Evolutionary conservation across 179 eudicot genomes (phyloP), one percentile per base, ranked within the genome.

Genomic region (Drosera spatulata): DNA sequence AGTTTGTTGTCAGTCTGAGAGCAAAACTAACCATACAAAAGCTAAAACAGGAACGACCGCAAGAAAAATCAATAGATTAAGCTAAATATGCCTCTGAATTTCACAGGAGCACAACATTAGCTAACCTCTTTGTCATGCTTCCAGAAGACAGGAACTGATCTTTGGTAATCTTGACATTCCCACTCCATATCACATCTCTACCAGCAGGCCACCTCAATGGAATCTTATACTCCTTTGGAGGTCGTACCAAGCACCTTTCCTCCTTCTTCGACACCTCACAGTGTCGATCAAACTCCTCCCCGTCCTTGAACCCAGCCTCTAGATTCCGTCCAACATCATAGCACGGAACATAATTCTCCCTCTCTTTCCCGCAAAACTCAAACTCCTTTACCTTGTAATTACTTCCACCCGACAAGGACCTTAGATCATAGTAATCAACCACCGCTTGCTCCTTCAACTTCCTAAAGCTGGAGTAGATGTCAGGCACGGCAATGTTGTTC

Each of bases 141-240:
- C 99, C 99, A 48, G 99, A 93, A 66, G 96, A 81, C 71, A 93
- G 96, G 61, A 93, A 84, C 40, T 89, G 90, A 50, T 86, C 93
- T 73, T 84, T 89, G 61, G 87, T 81, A 58, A 93, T 78, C 87
- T 86, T 93, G 66, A 93, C 95, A 80, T 93, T 93, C 50, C 84
- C 97, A 65, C 87, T 89, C 99, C 99, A 89, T 67, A 93, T 86
- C 50, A 93, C 88, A 83, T 93, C 99, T 67, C 87, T 78, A 41
- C 99, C 97, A 72, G 72, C 66, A 59, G 99, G 97, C 97, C 99
- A 93, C 61, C 80, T 82, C 73, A 93, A 66, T 11, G 99, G 97
- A 55, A 78, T 87, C 73, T 86, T 89, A 66, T 93, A 93, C 47
- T 93, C 95, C 77, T 82, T 85, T 10, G 99, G 97, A 54, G 95